These are phyloP conservation scores for Letharia columbiana DNA, from an alignment of 495 filamentous ascomycete species.

Conservation along the genomic window DNA sequence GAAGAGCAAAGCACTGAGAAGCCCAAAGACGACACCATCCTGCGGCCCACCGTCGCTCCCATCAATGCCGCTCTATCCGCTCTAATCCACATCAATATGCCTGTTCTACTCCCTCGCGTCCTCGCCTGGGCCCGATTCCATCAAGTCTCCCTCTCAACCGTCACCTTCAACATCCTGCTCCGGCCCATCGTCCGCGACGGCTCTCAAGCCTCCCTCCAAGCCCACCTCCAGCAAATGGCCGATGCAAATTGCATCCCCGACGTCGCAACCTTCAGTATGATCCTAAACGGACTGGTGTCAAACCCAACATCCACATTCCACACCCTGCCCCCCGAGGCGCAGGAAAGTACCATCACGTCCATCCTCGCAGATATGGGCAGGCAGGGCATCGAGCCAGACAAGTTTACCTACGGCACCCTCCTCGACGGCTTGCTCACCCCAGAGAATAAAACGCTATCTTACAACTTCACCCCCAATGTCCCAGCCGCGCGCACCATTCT, in stretches of 20 bases:
- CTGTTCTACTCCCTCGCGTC: slow-evolving; percentile 38
- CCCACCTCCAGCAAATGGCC: slow-evolving; percentile 44
- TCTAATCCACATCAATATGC: slow-evolving; percentile 36
- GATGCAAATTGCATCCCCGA: slow-evolving; percentile 37
- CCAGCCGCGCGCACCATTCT: slow-evolving; percentile 50
- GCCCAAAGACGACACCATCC: slow-evolving; percentile 32
- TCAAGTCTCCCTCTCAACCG: slow-evolving; percentile 48
- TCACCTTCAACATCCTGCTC: slow-evolving; percentile 64
- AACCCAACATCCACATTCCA: slow-evolving; percentile 24
- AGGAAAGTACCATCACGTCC: slow-evolving; percentile 29
- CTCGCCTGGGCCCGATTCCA: slow-evolving; percentile 51
- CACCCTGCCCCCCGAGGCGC: slow-evolving; percentile 26
- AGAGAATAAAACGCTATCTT: slow-evolving; percentile 9
- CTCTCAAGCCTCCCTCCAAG: slow-evolving; percentile 30
- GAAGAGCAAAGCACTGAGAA: background rate
- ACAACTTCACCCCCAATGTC: slow-evolving; percentile 28
- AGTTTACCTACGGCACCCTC: slow-evolving; percentile 51
- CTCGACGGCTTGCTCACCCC: slow-evolving; percentile 51
- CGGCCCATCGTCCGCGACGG: slow-evolving; percentile 42
- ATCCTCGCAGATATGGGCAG: slow-evolving; percentile 47
- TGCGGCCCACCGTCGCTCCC: slow-evolving; percentile 47
- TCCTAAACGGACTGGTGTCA: slow-evolving; percentile 43
- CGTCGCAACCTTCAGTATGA: slow-evolving; percentile 45
- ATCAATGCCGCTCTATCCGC: slow-evolving; percentile 55
- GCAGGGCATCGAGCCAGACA: slow-evolving; percentile 45